Evolutionary conservation across 2,329 filamentous ascomycete genomes (phyloP).

Genomic region (Trichophyton benhamiae): DNA sequence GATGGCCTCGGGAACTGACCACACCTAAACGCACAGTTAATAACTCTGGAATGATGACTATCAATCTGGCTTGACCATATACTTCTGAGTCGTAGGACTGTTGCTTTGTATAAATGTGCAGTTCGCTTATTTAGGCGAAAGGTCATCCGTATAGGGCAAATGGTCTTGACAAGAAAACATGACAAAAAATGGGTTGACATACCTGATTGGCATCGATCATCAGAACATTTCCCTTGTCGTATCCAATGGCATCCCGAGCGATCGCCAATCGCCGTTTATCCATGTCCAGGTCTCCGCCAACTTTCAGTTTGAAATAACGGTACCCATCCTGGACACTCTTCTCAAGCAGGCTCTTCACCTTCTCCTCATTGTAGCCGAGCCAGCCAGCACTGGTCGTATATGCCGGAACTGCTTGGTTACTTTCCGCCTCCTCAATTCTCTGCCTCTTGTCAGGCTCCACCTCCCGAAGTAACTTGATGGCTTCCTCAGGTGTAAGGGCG

Average conservation of each 20-base stretch:
- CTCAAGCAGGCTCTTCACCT: constrained; percentile 62
- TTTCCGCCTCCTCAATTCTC: constrained; percentile 60
- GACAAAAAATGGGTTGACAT: constrained; percentile 13
- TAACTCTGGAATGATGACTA: no score
- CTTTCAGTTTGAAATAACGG: constrained; percentile 82
- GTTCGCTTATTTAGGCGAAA: not conserved
- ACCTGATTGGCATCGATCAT: constrained; percentile 91
- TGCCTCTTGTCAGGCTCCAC: constrained; percentile 55
- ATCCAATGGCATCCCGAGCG: constrained; percentile 68
- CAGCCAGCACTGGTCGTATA: constrained; percentile 87
- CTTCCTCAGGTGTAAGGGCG: constrained; percentile 78
- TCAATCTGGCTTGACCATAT: no score
- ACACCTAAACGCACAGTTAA: constrained; percentile 39
- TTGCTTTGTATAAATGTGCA: not conserved
- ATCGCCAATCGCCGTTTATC: constrained; percentile 60
- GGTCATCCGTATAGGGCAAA: not conserved
- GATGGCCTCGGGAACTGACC: constrained; percentile 82
- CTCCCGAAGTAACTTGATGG: constrained; percentile 56
- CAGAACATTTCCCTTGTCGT: constrained; percentile 68
- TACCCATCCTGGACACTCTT: constrained; percentile 70
- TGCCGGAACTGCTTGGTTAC: constrained; percentile 65
- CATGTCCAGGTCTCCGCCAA: constrained; percentile 59
- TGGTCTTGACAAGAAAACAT: not conserved
- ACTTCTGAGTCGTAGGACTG: no score
- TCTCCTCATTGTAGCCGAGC: constrained; percentile 81